Conservation (phyloP, 225 moss, liverwort and hornwort genomes). For the Neckera pumila region DNA sequence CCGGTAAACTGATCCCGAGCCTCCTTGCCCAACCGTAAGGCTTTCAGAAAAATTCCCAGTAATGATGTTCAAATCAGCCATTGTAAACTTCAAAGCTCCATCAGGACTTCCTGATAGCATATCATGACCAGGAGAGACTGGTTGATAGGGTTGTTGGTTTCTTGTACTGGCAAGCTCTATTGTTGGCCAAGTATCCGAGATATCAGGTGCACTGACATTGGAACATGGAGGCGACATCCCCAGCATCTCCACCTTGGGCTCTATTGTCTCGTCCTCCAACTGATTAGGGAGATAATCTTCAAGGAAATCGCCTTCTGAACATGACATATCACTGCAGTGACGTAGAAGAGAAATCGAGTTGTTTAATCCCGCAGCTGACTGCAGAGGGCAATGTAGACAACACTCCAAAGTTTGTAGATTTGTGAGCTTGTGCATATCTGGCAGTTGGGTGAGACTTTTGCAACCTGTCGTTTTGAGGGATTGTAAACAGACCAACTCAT, state of each 20-base stretch:
- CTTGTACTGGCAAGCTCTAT: too few relatives aligned
- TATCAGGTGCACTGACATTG: fast-evolving
- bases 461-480: too few relatives aligned
- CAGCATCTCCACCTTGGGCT: fast-evolving
- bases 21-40: not conserved
- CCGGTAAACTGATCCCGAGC: not conserved
- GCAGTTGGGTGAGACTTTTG: too few relatives aligned
- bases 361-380: too few relatives aligned
- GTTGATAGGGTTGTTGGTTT: not conserved
- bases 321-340: not conserved
- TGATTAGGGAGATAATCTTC: fast-evolving
- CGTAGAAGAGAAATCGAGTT: too few relatives aligned
- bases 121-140: not conserved
- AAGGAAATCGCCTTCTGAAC: not conserved
- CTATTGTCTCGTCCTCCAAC: fast-evolving
- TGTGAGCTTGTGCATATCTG: too few relatives aligned
- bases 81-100: not conserved
- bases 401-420: too few relatives aligned
- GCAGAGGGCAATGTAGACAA: too few relatives aligned
- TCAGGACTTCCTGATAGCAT: too few relatives aligned
- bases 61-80: not conserved
- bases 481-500: too few relatives aligned
- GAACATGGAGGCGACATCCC: fast-evolving
- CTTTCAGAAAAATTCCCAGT: not conserved
- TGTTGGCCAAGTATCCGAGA: fast-evolving